Conservation (phyloP, 495 filamentous ascomycete genomes). For the Thermothielavioides terrestris region DNA sequence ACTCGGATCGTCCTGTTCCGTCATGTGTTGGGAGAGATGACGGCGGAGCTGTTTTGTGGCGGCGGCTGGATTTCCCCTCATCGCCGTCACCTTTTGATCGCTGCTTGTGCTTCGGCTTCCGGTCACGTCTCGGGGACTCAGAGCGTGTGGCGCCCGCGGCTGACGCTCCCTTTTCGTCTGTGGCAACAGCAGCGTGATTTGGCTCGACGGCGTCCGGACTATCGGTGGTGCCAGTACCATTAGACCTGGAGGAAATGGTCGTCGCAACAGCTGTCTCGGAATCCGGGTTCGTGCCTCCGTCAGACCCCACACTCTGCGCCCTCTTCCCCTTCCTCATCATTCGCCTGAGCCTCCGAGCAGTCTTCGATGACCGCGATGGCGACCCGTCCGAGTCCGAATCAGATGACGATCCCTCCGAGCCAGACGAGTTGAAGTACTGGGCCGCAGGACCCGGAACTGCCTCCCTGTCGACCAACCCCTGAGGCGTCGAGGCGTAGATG, state of each 20-base stretch:
- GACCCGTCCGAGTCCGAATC: conserved; percentile 42
- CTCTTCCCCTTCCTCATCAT: conserved; percentile 46
- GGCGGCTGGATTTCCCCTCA: neutral
- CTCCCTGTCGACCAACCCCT: conserved; percentile 82
- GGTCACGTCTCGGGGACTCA: too few relatives aligned
- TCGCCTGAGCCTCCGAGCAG: conserved; percentile 46
- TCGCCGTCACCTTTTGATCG: neutral
- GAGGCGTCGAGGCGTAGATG: conserved; percentile 83
- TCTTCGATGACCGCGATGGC: neutral
- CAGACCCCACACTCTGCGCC: neutral
- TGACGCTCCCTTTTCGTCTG: neutral
- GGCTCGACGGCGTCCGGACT: neutral
- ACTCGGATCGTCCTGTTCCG: neutral
- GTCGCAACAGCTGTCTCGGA: conserved; percentile 31
- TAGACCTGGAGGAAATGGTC: neutral
- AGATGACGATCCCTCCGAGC: conserved; percentile 57
- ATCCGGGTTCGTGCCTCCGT: neutral
- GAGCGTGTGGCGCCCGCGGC: neutral
- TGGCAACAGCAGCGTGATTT: too few relatives aligned
- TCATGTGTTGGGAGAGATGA: neutral
- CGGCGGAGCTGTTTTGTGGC: neutral
- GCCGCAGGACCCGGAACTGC: conserved; percentile 76
- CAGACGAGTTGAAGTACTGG: conserved; percentile 66
- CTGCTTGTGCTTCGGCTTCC: neutral
- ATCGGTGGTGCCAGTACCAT: neutral